These are phyloP conservation scores for Jasminum sambac DNA, from an alignment of 257 asterid species.

Conservation along the genomic window DNA sequence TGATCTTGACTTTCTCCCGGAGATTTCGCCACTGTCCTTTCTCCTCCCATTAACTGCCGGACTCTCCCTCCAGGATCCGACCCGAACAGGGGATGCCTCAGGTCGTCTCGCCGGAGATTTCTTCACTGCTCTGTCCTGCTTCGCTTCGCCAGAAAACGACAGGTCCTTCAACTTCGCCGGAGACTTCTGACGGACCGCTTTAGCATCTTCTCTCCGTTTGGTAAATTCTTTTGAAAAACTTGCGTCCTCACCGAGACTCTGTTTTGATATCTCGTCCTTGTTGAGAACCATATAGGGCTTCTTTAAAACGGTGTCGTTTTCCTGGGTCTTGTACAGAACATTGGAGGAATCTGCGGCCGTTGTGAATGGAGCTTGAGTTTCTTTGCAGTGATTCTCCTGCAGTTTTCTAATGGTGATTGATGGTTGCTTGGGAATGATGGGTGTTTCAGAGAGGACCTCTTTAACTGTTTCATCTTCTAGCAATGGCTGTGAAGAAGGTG, in stretches of 20 bases:
- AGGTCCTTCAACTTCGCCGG: slow-evolving; percentile 47
- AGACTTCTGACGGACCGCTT: slow-evolving; percentile 47
- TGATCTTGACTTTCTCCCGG: slow-evolving; percentile 70
- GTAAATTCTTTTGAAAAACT: slow-evolving; percentile 32
- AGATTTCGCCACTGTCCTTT: slow-evolving; percentile 49
- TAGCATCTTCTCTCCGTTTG: slow-evolving; percentile 32
- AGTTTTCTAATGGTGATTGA: not conserved
- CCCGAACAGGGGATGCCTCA: slow-evolving; percentile 58
- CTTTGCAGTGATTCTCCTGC: slow-evolving; percentile 12
- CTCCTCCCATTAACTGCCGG: slow-evolving; percentile 34
- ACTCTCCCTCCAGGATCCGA: slow-evolving; percentile 32
- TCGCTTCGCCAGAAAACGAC: slow-evolving; percentile 39
- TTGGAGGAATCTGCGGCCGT: slow-evolving; percentile 24
- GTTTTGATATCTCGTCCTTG: slow-evolving; percentile 33
- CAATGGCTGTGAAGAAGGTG: slow-evolving; percentile 47
- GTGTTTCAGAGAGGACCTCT: slow-evolving; percentile 72
- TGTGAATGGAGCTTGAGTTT: slow-evolving; percentile 43
- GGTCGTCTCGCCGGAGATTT: slow-evolving; percentile 53
- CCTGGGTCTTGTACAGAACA: slow-evolving; percentile 3
- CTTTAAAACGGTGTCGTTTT: slow-evolving; percentile 30
- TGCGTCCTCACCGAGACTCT: slow-evolving; percentile 29
- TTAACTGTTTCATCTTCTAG: slow-evolving; percentile 67
- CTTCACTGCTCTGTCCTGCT: slow-evolving; percentile 32
- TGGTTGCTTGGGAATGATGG: slow-evolving; percentile 30
- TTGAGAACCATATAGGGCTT: slow-evolving; percentile 26